These are phyloP conservation scores for Plectranthus barbatus DNA, from an alignment of 257 asterid species.

Conservation along the genomic window DNA sequence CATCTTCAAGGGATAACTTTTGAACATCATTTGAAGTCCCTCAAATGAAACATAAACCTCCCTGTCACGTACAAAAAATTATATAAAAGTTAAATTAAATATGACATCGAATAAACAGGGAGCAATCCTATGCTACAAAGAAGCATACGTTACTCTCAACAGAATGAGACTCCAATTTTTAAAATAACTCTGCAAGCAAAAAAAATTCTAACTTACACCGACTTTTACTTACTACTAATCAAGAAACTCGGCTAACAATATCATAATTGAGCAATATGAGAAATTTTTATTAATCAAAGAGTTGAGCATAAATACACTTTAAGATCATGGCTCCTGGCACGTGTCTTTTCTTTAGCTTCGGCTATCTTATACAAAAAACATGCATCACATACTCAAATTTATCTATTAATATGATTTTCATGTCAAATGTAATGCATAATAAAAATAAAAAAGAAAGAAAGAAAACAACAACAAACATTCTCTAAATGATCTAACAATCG, in stretches of 20 bases:
- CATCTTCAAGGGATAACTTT: slow-evolving; percentile 49
- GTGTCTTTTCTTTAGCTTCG: slow-evolving; percentile 32
- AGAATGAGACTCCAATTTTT: background rate
- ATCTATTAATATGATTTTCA: too few species aligned
- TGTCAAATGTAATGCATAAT: too few species aligned
- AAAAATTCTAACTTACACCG: too few species aligned
- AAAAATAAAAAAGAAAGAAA: too few species aligned
- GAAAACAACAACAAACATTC: background rate
- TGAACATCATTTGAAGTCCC: slow-evolving; percentile 83
- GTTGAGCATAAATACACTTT: slow-evolving; percentile 46
- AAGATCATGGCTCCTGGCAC: slow-evolving; percentile 10
- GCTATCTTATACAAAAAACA: slow-evolving; percentile 71
- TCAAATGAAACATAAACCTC: slow-evolving; percentile 66
- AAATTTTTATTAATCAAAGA: background rate
- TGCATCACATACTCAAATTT: slow-evolving; percentile 91
- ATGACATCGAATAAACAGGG: too few species aligned
- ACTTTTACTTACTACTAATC: background rate
- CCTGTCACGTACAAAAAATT: slow-evolving; percentile 39
- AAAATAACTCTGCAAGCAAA: background rate
- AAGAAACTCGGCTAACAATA: background rate
- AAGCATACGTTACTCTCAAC: too few species aligned
- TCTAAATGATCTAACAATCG: background rate
- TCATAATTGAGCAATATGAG: background rate
- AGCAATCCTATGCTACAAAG: too few species aligned
- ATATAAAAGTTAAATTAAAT: too few species aligned